Evolutionary conservation across 1,284 basidiomycete genomes (phyloP).

Genomic region (Naganishia sp.): DNA sequence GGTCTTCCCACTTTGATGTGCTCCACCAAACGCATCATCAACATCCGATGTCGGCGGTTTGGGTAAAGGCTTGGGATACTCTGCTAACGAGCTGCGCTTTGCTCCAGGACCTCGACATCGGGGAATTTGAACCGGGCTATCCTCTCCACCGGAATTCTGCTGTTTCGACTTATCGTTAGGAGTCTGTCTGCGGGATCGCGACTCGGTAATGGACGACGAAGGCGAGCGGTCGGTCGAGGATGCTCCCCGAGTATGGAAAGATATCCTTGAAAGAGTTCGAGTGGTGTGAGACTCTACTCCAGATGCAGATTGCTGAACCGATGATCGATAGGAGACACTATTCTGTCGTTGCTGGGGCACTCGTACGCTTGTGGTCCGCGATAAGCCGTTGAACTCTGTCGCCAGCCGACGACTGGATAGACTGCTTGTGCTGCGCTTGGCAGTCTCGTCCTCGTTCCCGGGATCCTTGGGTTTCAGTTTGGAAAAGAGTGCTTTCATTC

Average conservation of each 20-base stretch:
- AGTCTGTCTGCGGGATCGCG: not conserved
- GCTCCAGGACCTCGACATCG: too few relatives aligned
- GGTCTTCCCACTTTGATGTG: not conserved
- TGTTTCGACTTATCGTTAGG: not conserved
- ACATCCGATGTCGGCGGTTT: not conserved
- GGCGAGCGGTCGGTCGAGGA: too few relatives aligned
- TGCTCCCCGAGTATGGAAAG: too few relatives aligned
- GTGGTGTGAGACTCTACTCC: not conserved
- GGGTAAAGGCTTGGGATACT: not conserved
- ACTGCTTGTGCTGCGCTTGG: not conserved
- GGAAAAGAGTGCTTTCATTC: conserved; percentile 25
- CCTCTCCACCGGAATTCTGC: too few relatives aligned
- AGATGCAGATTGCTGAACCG: conserved; percentile 1
- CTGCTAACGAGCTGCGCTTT: too few relatives aligned
- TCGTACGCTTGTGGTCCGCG: not conserved
- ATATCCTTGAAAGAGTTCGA: too few relatives aligned
- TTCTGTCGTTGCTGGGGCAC: conserved; percentile 4
- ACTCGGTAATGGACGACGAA: too few relatives aligned
- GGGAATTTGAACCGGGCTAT: too few relatives aligned
- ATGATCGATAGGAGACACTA: not conserved
- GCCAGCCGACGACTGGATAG: not conserved
- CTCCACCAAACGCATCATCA: not conserved
- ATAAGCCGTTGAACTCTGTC: conserved; percentile 3
- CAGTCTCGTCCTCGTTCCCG: not conserved
- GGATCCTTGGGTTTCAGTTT: conserved; percentile 21